Percentiles rank a stretch among this genome's conserved stretches.
Conservation (phyloP, 306 rosid genomes). For the Vicia sativa region DNA sequence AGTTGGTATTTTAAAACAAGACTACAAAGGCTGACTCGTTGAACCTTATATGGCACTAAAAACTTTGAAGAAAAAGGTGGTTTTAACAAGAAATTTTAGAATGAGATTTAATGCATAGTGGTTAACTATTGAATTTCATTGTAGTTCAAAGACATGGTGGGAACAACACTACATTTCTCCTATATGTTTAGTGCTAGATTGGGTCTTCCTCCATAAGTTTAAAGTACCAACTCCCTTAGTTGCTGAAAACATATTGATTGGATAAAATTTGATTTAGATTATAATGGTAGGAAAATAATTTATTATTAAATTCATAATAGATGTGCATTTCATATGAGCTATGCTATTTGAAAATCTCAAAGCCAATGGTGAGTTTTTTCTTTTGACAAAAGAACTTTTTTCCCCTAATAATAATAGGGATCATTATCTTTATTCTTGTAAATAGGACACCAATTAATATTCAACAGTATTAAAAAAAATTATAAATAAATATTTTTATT, state of each 20-base stretch:
- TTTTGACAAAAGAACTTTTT: too few species aligned
- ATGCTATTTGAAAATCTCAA: too few species aligned
- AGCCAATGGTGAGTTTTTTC: too few species aligned
- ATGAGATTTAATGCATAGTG: not conserved
- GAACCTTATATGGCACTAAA: not conserved
- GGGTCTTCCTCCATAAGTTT: not conserved
- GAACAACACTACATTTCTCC: not conserved
- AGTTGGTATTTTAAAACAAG: constrained; percentile 16
- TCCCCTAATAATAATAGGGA: too few species aligned
- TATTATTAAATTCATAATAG: too few species aligned
- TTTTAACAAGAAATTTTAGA: not conserved
- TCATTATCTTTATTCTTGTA: too few species aligned
- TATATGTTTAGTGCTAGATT: not conserved
- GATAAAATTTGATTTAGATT: not conserved
- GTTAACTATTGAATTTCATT: not conserved
- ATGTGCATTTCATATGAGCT: too few species aligned
- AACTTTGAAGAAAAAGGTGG: not conserved
- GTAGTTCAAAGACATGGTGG: not conserved
- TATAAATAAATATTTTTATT: too few species aligned
- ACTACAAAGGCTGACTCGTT: constrained; percentile 8
- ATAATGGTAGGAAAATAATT: too few species aligned
- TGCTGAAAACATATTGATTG: not conserved
- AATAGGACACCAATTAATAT: too few species aligned
- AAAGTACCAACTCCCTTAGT: not conserved
- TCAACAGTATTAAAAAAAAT: too few species aligned